Evolutionary conservation across 257 asterid genomes (phyloP), one percentile per base, ranked within the genome.

Genomic region (Fraxinus excelsior): DNA sequence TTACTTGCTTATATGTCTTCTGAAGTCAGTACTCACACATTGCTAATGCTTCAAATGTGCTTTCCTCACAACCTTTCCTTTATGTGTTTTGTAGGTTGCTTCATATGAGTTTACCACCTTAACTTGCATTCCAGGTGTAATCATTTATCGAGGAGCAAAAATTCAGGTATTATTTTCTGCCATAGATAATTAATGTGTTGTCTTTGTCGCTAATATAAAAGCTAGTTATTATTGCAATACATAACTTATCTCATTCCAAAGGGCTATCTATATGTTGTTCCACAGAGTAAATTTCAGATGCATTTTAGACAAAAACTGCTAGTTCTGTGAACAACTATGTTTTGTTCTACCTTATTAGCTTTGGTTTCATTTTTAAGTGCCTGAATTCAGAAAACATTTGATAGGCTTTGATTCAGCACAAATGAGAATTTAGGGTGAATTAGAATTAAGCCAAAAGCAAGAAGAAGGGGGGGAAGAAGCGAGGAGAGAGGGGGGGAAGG

Each of bases 51-150:
- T 70, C 58, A 60, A 10, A 79, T 26, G 25, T 35, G 68, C 49
- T 44, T 79, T 75, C 51, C 11, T 9, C 9, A 16, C 14, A 32
- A 31, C 75, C 70, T 18, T 72, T 56, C 12, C 29, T 69, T 75
- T 73, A 69, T 62, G 72, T 76, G 79, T 71, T 10, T 38, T 85
- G 76, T 91, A 96, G 99, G 99, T 96, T 83, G 98, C 99, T 77
- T 96, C 99, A 38, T 96, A 96, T 56, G 99, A 96, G 72, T 96
- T 96, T 80, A 96, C 99, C 23, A 96, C 99, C 76, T 86, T 96
- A 80, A 96, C 99, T 81, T 96, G 99, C 91, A 96, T 96, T 86
- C 99, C 99, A 80, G 99, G 99, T 80, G 99, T 96, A 6, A 96
- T 93, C 78, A 86, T 89, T 8, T 96, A 96, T 71, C 91, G 98